A percentile compares a stretch with the other conserved stretches of the same genome.
phyloP scores from a whole-genome alignment of 352 stramenopile genomes.

The Globisporangium orthogonon region DNA sequence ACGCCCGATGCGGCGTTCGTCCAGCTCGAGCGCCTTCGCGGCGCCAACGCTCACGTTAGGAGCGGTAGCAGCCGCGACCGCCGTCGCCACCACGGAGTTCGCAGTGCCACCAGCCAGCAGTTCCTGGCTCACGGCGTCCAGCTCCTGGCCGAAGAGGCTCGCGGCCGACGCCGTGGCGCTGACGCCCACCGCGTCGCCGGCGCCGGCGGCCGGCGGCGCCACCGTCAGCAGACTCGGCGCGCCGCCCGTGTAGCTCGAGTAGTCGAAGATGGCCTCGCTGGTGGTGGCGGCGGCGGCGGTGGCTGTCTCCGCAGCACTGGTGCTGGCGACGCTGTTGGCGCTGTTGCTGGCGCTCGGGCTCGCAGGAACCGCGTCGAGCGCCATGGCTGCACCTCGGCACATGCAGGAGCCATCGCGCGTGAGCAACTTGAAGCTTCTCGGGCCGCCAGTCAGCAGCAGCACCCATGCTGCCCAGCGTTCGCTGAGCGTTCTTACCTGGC shows the following conservation, averaged over 20 bases:
- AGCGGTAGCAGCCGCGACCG: background rate
- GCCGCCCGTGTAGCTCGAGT: conserved; percentile 41
- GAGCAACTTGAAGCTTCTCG: background rate
- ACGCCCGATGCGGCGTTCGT: conserved; percentile 68
- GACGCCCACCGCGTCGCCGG: background rate
- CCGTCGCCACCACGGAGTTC: background rate
- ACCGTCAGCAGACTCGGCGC: conserved; percentile 28
- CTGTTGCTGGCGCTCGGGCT: background rate
- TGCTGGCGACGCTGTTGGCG: background rate
- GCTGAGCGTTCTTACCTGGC: too few relatives aligned
- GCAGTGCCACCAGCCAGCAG: background rate
- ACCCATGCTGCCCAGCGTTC: too few relatives aligned
- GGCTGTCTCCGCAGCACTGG: background rate
- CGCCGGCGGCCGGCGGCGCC: conserved; percentile 1
- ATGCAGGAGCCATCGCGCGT: background rate
- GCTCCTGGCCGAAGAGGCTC: conserved; percentile 12
- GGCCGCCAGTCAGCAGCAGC: background rate
- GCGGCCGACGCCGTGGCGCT: background rate
- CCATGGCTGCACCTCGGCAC: background rate
- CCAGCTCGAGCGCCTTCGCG: conserved; percentile 14
- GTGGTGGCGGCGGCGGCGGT: conserved; percentile 8
- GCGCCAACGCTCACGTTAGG: background rate
- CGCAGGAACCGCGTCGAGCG: background rate
- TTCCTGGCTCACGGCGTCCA: conserved; percentile 12
- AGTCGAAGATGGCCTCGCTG: conserved; percentile 28